Base-by-base conservation (phyloP, 2,329 filamentous ascomycete species). In the Penicillium oxalicum region DNA sequence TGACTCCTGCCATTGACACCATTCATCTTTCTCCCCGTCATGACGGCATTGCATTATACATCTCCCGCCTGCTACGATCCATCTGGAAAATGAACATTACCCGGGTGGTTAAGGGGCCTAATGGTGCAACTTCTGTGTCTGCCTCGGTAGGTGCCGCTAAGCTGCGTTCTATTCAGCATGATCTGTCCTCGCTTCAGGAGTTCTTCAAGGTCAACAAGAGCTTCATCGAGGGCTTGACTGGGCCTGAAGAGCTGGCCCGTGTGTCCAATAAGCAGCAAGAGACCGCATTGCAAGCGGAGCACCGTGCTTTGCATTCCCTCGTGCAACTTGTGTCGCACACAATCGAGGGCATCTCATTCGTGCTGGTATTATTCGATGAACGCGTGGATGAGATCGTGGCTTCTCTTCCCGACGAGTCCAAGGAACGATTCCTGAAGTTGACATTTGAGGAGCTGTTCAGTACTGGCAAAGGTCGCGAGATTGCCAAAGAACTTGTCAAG, bases 271-370 rank as follows among this genome's bases (percentile, higher is more conserved):
- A 91, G 55, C 87, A 95, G 64, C 93, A 96, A 60, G 91, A 97
- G 67, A 81, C 95, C 41, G 88, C 91, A 0, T 76, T 95, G 24
- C 91, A 96, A 67, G 91, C 89, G 11, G 93, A 98, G 68, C 91
- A 98, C 65, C 88, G 94, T 59, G 91, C 91, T 9, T 78, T 98
- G 55, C 86, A 93, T 62, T 89, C 89, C 2, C 74, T 98, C 42
- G 82, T 95, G 53, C 84, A 86, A 55, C 77, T 98, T 25, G 88
- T 96, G 68, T 84, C 86, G 47, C 89, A 89, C 66, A 93, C 96
- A 35, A 91, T 93, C 6, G 93, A 98, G 67, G 93, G 93, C 4
- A 95, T 98, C 44, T 95, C 91, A 0, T 98, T 98, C 60, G 89
- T 96, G 4, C 78, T 91, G 24, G 93, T 96, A 64, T 77, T 98